Base-by-base conservation (phyloP, 805 yeast species). In the Candida andamanensis region DNA sequence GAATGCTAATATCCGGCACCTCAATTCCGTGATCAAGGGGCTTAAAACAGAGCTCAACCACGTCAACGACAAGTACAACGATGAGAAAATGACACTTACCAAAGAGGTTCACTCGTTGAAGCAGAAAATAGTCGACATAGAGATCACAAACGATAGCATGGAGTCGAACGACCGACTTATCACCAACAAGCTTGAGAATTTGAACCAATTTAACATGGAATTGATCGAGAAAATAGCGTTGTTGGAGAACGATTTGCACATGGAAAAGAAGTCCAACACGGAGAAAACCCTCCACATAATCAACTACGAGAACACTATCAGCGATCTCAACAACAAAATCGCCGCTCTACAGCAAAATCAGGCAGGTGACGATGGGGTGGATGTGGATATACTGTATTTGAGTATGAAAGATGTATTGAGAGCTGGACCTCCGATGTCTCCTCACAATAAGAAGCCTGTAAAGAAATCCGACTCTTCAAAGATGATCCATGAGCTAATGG, bases 131-230 rank as follows among this genome's bases (percentile, higher is more conserved):
- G 66, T 66, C 4, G 50, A 58, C n/a, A 49, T 60, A 15, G 73
- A 67, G 37, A 66, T 67, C n/a, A 46, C 49, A 15, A 66, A 67
- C 40, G 73, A 67, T 33, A 54, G 49, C 30, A 56, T 62, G 58
- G 63, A 58, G 33, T 50, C 59, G 16, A 52, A 57, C 17, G 68
- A 64, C 35, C 46, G 73, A 7, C 44, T 65, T 4, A 35, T 60
- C 1, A 47, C 42, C n/a, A 51, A 43, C 39, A 61, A 62, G 32
- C 45, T 64, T 13, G 57, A 49, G 27, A 38, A 53, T 6, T 46
- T 64, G 8, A 58, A 51, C 23, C 68, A 61, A 29, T 54, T 61
- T 40, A 65, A 62, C 42, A 63, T 63, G 37, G 70, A 62, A 39
- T 45, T 65, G 12, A 43, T 67, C 11, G 74, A 67, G 39, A 59